These are phyloP conservation scores for Pseudisothecium myosuroides DNA, from an alignment of 225 moss, liverwort and hornwort genomes.

Conservation along the genomic window DNA sequence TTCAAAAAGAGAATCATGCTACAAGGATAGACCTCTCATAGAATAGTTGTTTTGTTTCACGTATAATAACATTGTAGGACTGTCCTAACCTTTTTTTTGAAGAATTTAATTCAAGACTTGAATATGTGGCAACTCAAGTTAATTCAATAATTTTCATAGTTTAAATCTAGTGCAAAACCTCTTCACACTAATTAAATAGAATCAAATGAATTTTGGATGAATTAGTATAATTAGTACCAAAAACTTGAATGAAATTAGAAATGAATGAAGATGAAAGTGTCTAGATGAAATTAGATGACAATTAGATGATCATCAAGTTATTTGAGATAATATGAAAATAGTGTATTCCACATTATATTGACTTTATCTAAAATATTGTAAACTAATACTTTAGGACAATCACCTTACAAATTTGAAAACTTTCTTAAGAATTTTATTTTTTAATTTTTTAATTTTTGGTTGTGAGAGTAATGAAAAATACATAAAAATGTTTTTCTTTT, in stretches of 20 bases:
- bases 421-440: neutral
- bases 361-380: neutral
- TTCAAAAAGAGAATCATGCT: no score
- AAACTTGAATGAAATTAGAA: neutral
- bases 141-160: neutral
- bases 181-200: accelerated
- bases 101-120: neutral
- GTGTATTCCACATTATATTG: neutral
- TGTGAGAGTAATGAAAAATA: no score
- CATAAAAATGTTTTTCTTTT: no score
- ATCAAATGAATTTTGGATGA: neutral
- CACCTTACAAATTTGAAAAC: neutral
- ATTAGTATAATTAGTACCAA: neutral
- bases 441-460: no score
- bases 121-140: accelerated
- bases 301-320: neutral
- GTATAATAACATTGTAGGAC: accelerated
- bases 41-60: neutral
- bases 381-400: neutral
- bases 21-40: neutral
- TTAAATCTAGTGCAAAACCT: neutral
- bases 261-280: neutral
- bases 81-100: neutral
- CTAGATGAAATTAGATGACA: neutral
- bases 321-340: neutral